Evolutionary conservation across 345 rosid species (phyloP), one percentile per base, ranked within the genome.

Genomic region (Zanthoxylum bungeanum): DNA sequence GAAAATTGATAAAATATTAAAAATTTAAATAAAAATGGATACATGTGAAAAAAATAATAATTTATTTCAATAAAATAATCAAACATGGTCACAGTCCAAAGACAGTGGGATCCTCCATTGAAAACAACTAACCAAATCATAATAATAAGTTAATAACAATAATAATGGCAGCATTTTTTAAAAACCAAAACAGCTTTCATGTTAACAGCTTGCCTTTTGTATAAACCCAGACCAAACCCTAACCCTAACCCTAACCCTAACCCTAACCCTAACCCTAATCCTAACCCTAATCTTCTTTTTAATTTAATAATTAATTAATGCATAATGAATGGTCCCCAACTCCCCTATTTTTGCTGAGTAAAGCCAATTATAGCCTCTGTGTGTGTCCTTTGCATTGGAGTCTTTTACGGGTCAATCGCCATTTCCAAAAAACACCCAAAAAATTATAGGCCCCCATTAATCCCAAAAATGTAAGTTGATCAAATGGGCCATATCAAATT

Each of bases 121-220:
- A 37, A 5, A 37, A 39, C 47, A 22, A 19, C 31, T 61, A 60
- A 44, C 17, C 19, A 49, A 7, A 19, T 19, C 22, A 4, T 24
- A 50, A 12, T 14, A 6, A 58, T 7, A 56, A 56, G 12, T 1
- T 2, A 56, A 12, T 28, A 5, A 27, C 17, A 5, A 28, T 3
- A 2, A 14, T 12, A 11, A 56, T 25, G 31, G 4, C 30, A 58
- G 53, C 56, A 65, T 58, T 44, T 52, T 58, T 52, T 64, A 30
- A 52, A 42, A 57, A 11, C 56, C 17, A 7, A 6, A 0, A 47
- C n/a, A 8, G 19, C 21, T 42, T 61, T 73, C 56, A 60, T 24
- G 64, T 21, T 25, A 72, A 69, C 81, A 79, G 81, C 78, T 57
- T 49, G 62, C 66, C 75, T 60, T 74, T 60, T 50, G 72, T 74